Conservation (phyloP, 2,329 filamentous ascomycete species). For the Magnaporthiopsis poae region DNA sequence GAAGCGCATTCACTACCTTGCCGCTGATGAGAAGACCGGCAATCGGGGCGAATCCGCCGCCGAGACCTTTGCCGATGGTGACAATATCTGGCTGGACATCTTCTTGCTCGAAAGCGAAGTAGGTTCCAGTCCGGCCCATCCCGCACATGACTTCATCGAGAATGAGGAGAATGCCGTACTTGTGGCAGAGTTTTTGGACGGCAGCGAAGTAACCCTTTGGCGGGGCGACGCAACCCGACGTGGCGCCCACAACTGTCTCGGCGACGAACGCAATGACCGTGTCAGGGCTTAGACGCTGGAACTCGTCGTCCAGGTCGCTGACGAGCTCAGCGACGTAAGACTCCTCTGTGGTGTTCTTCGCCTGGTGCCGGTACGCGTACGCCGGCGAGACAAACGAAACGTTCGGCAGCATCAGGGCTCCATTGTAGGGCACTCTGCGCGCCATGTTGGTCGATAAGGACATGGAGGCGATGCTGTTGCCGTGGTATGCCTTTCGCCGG, state of each 20-base stretch:
- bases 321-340: conserved; percentile 53
- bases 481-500: conserved; percentile 60
- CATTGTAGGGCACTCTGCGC: conserved; percentile 51
- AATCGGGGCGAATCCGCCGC: conserved; percentile 51
- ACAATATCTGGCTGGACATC: conserved; percentile 52
- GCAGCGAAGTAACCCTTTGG: conserved; percentile 45
- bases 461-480: conserved; percentile 59
- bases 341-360: conserved; percentile 37
- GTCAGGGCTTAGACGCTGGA: conserved; percentile 51
- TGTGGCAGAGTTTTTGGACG: conserved; percentile 42
- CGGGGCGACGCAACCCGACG: conserved; percentile 41
- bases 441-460: conserved; percentile 52
- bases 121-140: conserved; percentile 49
- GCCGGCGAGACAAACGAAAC: conserved; percentile 56
- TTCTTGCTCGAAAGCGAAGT: conserved; percentile 56
- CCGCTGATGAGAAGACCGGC: conserved; percentile 46
- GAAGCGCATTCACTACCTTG: conserved; percentile 37
- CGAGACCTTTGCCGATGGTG: conserved; percentile 53
- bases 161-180: conserved; percentile 44
- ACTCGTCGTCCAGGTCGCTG: conserved; percentile 57
- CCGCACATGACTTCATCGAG: conserved; percentile 59
- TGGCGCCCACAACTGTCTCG: conserved; percentile 63
- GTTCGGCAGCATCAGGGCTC: conserved; percentile 45
- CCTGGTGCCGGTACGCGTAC: conserved; percentile 51
- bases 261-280: conserved; percentile 63